These are phyloP conservation scores for Pezicula carpinea DNA, from an alignment of 2,329 filamentous ascomycete species.

Conservation along the genomic window DNA sequence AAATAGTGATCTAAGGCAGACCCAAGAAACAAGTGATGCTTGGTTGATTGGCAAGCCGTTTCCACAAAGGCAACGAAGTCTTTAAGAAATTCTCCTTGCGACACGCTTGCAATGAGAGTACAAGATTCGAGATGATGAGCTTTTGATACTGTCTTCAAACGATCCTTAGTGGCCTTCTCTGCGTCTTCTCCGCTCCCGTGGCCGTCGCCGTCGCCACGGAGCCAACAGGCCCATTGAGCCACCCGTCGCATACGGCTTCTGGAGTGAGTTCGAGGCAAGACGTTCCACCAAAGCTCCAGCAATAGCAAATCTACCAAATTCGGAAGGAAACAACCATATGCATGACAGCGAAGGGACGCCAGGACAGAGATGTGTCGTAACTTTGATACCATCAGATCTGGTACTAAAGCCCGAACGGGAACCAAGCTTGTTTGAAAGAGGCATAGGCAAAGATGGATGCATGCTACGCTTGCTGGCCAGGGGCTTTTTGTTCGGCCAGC, in stretches of 20 bases:
- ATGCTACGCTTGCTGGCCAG: constrained; percentile 24
- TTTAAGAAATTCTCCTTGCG: background rate
- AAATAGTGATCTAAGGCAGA: constrained; percentile 12
- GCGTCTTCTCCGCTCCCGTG: constrained; percentile 26
- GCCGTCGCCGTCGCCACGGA: constrained; percentile 22
- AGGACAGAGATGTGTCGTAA: constrained; percentile 16
- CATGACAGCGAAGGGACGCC: constrained; percentile 20
- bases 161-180: constrained; percentile 21
- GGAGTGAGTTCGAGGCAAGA: constrained; percentile 25
- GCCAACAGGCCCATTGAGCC: constrained; percentile 21
- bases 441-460: constrained; percentile 14
- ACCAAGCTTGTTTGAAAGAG: constrained; percentile 27
- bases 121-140: constrained; percentile 9
- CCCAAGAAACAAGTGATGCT: background rate
- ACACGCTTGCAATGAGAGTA: background rate
- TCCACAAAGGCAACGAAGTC: background rate
- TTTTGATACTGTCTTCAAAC: constrained; percentile 18
- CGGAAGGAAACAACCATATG: constrained; percentile 19
- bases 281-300: constrained; percentile 22
- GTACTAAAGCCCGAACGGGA: constrained; percentile 25
- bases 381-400: constrained; percentile 28
- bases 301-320: constrained; percentile 19
- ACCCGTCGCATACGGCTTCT: constrained; percentile 17
- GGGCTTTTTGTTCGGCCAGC: constrained; percentile 34
- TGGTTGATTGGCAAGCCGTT: background rate